These are phyloP conservation scores for Metarhizium album DNA, from an alignment of 2,329 filamentous ascomycete genomes.

Conservation along the genomic window DNA sequence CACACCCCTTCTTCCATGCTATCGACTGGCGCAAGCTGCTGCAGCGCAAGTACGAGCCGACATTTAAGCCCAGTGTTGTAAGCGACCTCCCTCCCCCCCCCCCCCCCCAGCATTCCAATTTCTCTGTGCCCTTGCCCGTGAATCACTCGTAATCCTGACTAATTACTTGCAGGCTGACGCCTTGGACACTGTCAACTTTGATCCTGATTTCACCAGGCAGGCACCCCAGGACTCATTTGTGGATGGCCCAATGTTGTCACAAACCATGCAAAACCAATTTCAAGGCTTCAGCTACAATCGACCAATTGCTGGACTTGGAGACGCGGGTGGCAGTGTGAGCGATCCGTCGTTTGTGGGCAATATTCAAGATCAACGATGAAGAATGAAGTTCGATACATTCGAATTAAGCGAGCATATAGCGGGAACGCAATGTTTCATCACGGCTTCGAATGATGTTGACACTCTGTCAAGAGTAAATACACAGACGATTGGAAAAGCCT, in stretches of 20 bases:
- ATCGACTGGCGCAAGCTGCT: slow-evolving; percentile 98
- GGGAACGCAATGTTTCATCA: neutral
- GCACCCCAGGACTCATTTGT: slow-evolving; percentile 86
- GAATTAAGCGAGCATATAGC: neutral
- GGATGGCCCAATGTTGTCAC: slow-evolving; percentile 80
- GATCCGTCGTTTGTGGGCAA: slow-evolving; percentile 64
- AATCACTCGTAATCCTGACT: neutral
- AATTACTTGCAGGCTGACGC: slow-evolving; percentile 55
- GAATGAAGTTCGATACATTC: neutral
- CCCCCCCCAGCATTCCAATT: too few species aligned
- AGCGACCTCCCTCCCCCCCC: slow-evolving; percentile 28
- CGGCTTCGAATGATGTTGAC: neutral
- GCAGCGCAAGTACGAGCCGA: slow-evolving; percentile 95
- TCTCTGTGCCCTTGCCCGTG: neutral
- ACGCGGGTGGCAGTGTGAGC: slow-evolving; percentile 88
- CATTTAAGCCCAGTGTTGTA: slow-evolving; percentile 94
- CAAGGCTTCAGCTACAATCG: slow-evolving; percentile 95
- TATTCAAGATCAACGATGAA: slow-evolving; percentile 37
- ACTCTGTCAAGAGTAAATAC: neutral
- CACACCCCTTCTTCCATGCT: slow-evolving; percentile 96
- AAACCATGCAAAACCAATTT: slow-evolving; percentile 95
- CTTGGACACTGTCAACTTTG: slow-evolving; percentile 86
- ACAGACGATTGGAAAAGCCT: neutral
- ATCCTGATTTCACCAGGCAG: slow-evolving; percentile 83
- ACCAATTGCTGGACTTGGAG: slow-evolving; percentile 83